These are phyloP conservation scores for Plasmodium knowlesi DNA, from an alignment of 169 alveolate genomes.

Conservation along the genomic window DNA sequence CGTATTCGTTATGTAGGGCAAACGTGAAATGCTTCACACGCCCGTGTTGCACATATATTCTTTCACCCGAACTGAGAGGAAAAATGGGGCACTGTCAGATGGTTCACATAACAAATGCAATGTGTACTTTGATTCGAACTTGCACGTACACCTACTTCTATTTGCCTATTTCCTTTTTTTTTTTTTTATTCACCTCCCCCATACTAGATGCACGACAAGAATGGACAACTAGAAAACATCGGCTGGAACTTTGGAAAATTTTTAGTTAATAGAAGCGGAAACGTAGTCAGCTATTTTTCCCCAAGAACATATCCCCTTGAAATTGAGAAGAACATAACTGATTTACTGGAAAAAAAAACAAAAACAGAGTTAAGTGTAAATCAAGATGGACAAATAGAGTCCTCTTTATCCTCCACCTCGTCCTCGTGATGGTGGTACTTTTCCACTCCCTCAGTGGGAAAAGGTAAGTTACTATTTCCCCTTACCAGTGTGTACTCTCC, in stretches of 20 bases:
- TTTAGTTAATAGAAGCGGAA: slow-evolving; percentile 39
- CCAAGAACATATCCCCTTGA: slow-evolving; percentile 38
- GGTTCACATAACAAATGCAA: too few relatives aligned
- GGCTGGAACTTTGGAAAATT: slow-evolving; percentile 73
- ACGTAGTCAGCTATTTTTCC: slow-evolving; percentile 34
- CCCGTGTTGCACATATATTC: not conserved
- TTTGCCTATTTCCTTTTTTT: too few relatives aligned
- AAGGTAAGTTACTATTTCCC: not conserved
- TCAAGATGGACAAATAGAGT: not conserved
- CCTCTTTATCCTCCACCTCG: not conserved
- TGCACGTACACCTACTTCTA: not conserved
- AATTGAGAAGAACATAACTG: slow-evolving; percentile 25
- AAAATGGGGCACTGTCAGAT: too few relatives aligned
- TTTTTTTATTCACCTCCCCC: not conserved
- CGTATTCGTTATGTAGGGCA: not conserved
- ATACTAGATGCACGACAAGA: slow-evolving; percentile 42
- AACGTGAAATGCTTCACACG: not conserved
- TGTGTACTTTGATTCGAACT: not conserved
- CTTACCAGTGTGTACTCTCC: not conserved
- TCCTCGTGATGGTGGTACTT: not conserved
- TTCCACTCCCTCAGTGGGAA: not conserved
- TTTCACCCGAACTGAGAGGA: too few relatives aligned
- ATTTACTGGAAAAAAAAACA: slow-evolving; percentile 20
- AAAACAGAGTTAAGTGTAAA: not conserved
- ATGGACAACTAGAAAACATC: slow-evolving; percentile 39